phyloP scores from a whole-genome alignment of 2,329 filamentous ascomycete species.

The Colletotrichum coccodes region DNA sequence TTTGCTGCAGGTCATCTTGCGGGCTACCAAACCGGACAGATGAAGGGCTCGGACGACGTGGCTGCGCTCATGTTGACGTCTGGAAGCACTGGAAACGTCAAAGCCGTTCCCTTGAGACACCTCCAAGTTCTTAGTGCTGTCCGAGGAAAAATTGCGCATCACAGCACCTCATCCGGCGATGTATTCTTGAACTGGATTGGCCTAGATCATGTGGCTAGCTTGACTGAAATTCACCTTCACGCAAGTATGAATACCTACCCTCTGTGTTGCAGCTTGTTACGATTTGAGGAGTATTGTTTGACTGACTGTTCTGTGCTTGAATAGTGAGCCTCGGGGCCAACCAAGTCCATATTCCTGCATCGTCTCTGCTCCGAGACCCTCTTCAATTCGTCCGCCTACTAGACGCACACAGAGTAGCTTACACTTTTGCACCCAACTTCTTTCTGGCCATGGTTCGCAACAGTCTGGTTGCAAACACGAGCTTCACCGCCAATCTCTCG shows the following conservation, averaged over 20 bases:
- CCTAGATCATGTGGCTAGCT: constrained; percentile 63
- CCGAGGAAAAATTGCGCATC: constrained; percentile 47
- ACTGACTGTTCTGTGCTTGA: background rate
- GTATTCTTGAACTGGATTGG: constrained; percentile 60
- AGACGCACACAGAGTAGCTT: constrained; percentile 50
- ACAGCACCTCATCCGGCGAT: constrained; percentile 39
- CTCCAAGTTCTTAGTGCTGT: constrained; percentile 53
- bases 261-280: background rate
- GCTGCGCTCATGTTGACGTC: constrained; percentile 62
- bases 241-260: constrained; percentile 40
- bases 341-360: constrained; percentile 57
- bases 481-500: constrained; percentile 35
- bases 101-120: constrained; percentile 58
- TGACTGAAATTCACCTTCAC: constrained; percentile 62
- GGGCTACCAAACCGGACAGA: background rate
- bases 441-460: constrained; percentile 42
- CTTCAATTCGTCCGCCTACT: constrained; percentile 49
- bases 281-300: background rate
- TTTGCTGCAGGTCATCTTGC: background rate
- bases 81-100: constrained; percentile 60
- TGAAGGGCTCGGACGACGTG: constrained; percentile 18
- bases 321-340: constrained; percentile 46
- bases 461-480: background rate
- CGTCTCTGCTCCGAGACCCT: constrained; percentile 52
- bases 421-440: constrained; percentile 56